These are phyloP conservation scores for Coemansia javaensis DNA, from an alignment of 192 early-diverging fungal species.

Conservation along the genomic window DNA sequence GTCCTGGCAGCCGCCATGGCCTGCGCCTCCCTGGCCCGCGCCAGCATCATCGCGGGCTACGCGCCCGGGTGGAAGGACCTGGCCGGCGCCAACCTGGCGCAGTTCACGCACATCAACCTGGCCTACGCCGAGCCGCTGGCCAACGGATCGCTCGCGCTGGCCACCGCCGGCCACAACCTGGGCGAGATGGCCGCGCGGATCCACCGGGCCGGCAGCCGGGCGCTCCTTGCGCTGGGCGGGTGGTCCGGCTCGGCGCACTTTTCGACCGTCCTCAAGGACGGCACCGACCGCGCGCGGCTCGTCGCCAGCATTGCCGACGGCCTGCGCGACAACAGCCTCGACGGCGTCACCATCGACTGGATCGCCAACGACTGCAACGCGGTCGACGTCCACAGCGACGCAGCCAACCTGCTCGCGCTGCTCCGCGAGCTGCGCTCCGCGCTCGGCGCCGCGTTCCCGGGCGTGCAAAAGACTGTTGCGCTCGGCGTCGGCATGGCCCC, in stretches of 20 bases:
- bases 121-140: conserved; percentile 50
- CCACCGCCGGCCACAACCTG: conserved; percentile 18
- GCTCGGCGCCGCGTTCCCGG: conserved; percentile 39
- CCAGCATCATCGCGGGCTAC: conserved; percentile 34
- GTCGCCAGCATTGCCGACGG: conserved; percentile 35
- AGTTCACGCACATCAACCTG: conserved; percentile 60
- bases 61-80: conserved; percentile 40
- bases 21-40: not conserved
- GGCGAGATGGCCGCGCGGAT: conserved; percentile 11
- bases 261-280: conserved; percentile 47
- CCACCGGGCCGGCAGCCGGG: conserved; percentile 32
- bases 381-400: conserved; percentile 54
- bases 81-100: conserved; percentile 18
- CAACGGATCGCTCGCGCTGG: conserved; percentile 25
- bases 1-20: too few relatives aligned
- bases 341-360: conserved; percentile 67
- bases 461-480: conserved; percentile 51
- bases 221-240: conserved; percentile 67
- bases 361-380: conserved; percentile 57
- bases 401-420: conserved; percentile 57
- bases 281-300: conserved; percentile 28
- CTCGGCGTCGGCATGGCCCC: conserved; percentile 60
- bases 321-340: conserved; percentile 43
- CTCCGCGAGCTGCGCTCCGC: conserved; percentile 55
- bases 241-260: conserved; percentile 66